Evolutionary conservation across 2,329 filamentous ascomycete genomes (phyloP), one percentile per base, ranked within the genome.

Genomic region (Fusarium stilboides): DNA sequence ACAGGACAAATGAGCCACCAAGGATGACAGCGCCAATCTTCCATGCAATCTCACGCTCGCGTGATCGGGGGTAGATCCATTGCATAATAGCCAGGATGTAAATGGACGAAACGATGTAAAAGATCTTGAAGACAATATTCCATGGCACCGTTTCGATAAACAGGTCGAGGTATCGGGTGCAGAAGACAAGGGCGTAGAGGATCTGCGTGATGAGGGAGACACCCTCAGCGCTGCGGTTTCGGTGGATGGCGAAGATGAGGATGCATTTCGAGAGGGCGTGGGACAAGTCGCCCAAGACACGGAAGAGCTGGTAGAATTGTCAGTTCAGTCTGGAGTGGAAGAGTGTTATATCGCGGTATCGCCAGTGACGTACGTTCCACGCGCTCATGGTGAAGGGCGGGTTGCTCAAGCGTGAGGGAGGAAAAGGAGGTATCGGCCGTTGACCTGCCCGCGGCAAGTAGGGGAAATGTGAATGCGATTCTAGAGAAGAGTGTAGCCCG

Each of bases 41-140:
- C 94, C 95, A 98, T n/a, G 94, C 92, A 74, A 94, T 89, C 82
- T 98, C 95, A 54, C 90, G 87, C 81, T 98, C 95, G 42, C 94
- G 85, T n/a, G 94, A 97, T 34, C 95, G 88, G 13, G 94, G 92
- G 79, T 89, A 97, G 22, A 94, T 84, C 81, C 90, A 91, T 79
- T 94, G 91, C 94, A 98, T 98, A 68, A 97, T 81, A 58, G 87
- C 91, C 66, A 98, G 88, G 74, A 94, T 96, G 80, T 97, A 98
- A 67, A 94, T 86, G 2, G 92, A 95, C 6, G 92, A 93, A 5
- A 88, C 76, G 64, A 97, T 92, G 81, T 97, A 98, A 81, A 97
- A 93, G 65, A 96, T 86, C 85, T 98, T 98, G 80, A 98, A 92
- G 62, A 92, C 84, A 70, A 91, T 87, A 80, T 96, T 95, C 89